Conservation (phyloP, 495 filamentous ascomycete species). For the Bryoglossum gracile region DNA sequence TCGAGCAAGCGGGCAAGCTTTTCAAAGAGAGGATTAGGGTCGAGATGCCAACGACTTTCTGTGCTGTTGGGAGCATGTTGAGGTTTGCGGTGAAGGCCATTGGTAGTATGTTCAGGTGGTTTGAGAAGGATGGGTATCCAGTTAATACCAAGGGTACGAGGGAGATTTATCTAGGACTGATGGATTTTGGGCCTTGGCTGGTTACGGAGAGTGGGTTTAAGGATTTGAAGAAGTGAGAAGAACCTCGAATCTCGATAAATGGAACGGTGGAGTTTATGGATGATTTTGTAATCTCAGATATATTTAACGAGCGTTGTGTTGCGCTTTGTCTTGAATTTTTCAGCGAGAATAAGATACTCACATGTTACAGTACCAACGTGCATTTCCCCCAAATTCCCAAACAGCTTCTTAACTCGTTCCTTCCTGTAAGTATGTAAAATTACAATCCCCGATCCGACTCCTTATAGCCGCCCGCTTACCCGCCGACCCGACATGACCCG, state of each 20-base stretch:
- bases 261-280: not conserved
- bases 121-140: conserved; percentile 36
- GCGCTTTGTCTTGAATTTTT: too few relatives aligned
- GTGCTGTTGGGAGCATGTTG: conserved; percentile 32
- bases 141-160: conserved; percentile 35
- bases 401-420: too few relatives aligned
- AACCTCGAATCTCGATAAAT: not conserved
- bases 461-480: too few relatives aligned
- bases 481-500: too few relatives aligned
- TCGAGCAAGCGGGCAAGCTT: conserved; percentile 30
- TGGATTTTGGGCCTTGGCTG: conserved; percentile 38
- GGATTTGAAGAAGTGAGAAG: not conserved
- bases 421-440: too few relatives aligned
- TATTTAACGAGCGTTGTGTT: too few relatives aligned
- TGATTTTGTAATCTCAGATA: too few relatives aligned
- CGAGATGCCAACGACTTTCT: conserved; percentile 32
- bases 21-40: conserved; percentile 34
- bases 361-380: too few relatives aligned
- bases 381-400: too few relatives aligned
- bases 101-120: conserved; percentile 39
- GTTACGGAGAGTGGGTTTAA: conserved; percentile 32
- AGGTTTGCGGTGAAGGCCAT: conserved; percentile 31
- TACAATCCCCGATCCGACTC: too few relatives aligned
- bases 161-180: conserved; percentile 30
- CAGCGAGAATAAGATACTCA: too few relatives aligned